Conservation (phyloP, 139 green algal genomes). For the Diplosphaera chodatii region DNA sequence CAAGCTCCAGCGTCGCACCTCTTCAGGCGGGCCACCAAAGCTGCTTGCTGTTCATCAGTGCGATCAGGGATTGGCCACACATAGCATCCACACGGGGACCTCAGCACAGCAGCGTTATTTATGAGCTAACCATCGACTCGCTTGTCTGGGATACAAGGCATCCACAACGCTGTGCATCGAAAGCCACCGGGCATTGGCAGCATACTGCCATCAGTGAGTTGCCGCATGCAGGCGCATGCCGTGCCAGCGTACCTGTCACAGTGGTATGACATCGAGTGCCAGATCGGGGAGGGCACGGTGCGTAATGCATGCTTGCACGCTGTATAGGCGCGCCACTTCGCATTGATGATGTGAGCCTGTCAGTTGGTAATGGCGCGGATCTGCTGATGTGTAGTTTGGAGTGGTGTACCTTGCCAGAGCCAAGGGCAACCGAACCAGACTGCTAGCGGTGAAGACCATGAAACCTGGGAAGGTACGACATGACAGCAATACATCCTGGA, state of each 20-base stretch:
- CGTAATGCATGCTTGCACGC: neutral
- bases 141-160: too few species aligned
- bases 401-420: conserved; percentile 42
- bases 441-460: conserved; percentile 64
- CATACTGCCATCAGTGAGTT: too few species aligned
- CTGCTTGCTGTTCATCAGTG: too few species aligned
- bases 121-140: too few species aligned
- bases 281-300: conserved; percentile 54
- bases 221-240: neutral
- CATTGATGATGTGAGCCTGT: too few species aligned
- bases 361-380: neutral
- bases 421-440: conserved; percentile 22
- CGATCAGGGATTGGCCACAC: too few species aligned
- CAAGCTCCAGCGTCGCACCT: too few species aligned
- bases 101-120: too few species aligned
- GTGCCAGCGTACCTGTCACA: conserved; percentile 8
- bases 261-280: conserved; percentile 35
- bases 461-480: conserved; percentile 46
- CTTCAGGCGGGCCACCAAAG: too few species aligned
- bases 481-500: neutral
- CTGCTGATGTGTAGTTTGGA: conserved; percentile 27
- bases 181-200: too few species aligned
- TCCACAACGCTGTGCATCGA: too few species aligned
- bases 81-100: too few species aligned
- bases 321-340: neutral